Percentiles rank a stretch among this genome's conserved stretches.
Conservation (phyloP, 805 yeast genomes). For the Candida orba region DNA sequence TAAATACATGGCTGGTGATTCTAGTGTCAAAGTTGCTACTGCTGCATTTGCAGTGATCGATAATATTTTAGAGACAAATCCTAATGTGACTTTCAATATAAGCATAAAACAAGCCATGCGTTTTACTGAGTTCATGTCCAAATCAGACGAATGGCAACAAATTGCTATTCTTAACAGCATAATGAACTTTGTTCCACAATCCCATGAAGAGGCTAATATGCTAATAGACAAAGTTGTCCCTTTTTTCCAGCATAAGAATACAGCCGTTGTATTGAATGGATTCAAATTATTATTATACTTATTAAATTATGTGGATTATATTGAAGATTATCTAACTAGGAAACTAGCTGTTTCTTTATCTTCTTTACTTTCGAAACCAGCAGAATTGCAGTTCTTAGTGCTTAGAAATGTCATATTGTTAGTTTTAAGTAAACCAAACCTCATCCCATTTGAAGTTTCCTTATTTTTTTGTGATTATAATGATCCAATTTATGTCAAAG, state of each 20-base stretch:
- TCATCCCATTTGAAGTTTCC: slow-evolving; percentile 61
- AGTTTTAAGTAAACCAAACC: slow-evolving; percentile 55
- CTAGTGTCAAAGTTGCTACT: slow-evolving; percentile 54
- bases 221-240: slow-evolving; percentile 63
- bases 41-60: slow-evolving; percentile 63
- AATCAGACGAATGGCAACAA: slow-evolving; percentile 58
- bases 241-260: slow-evolving; percentile 69
- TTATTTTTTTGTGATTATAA: slow-evolving; percentile 76
- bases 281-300: slow-evolving; percentile 65
- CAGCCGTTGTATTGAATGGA: slow-evolving; percentile 75
- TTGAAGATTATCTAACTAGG: slow-evolving; percentile 50
- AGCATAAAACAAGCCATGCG: slow-evolving; percentile 40
- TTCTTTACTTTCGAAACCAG: slow-evolving; percentile 62
- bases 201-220: slow-evolving; percentile 54
- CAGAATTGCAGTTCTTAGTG: slow-evolving; percentile 79
- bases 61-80: slow-evolving; percentile 53
- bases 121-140: slow-evolving; percentile 29
- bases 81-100: slow-evolving; percentile 43
- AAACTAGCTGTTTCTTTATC: slow-evolving; percentile 63
- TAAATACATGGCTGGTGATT: slow-evolving; percentile 49
- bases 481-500: slow-evolving; percentile 84
- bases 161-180: slow-evolving; percentile 57
- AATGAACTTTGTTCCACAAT: slow-evolving; percentile 63
- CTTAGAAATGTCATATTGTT: slow-evolving; percentile 74
- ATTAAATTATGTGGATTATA: slow-evolving; percentile 58